Conservation (phyloP, 805 yeast species). For the Starmerella gropengiesseri region DNA sequence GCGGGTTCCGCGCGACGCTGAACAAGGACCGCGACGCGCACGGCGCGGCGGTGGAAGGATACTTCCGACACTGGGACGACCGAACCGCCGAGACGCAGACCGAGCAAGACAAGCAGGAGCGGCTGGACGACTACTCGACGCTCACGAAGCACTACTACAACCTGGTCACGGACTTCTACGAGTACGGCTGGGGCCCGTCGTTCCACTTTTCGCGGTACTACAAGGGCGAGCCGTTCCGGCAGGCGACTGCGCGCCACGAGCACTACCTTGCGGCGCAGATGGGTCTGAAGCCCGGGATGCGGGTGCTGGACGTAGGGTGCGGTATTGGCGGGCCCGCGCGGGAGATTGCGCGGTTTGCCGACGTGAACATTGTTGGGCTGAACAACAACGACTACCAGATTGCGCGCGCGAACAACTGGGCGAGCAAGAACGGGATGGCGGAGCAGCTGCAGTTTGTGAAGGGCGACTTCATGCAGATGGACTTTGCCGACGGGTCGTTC, state of each 20-base stretch:
- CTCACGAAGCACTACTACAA: slow-evolving; percentile 93
- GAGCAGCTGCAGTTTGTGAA: slow-evolving; percentile 76
- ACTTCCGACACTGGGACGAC: slow-evolving; percentile 89
- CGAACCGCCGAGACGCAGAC: slow-evolving; percentile 54
- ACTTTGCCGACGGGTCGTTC: slow-evolving; percentile 76
- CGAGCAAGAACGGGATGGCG: slow-evolving; percentile 51
- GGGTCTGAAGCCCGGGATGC: slow-evolving; percentile 66
- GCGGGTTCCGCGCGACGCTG: slow-evolving; percentile 68
- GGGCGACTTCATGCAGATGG: slow-evolving; percentile 99
- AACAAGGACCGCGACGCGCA: slow-evolving; percentile 71
- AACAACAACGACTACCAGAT: slow-evolving; percentile 95
- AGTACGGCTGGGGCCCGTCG: slow-evolving; percentile 98
- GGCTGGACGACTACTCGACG: slow-evolving; percentile 78
- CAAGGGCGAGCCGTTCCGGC: slow-evolving; percentile 84
- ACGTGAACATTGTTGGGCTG: slow-evolving; percentile 74
- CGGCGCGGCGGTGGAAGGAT: slow-evolving; percentile 73
- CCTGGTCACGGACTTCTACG: slow-evolving; percentile 94
- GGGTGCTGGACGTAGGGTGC: slow-evolving; percentile 94
- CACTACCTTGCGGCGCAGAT: slow-evolving; percentile 85
- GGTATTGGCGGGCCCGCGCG: slow-evolving; percentile 99
- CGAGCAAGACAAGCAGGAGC: slow-evolving; percentile 41
- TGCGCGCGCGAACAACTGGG: slow-evolving; percentile 77
- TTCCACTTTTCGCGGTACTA: slow-evolving; percentile 95
- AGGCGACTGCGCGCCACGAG: slow-evolving; percentile 90
- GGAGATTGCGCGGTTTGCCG: slow-evolving; percentile 86